phyloP scores from a whole-genome alignment of 352 stramenopile species.

The Pythium angustatum region DNA sequence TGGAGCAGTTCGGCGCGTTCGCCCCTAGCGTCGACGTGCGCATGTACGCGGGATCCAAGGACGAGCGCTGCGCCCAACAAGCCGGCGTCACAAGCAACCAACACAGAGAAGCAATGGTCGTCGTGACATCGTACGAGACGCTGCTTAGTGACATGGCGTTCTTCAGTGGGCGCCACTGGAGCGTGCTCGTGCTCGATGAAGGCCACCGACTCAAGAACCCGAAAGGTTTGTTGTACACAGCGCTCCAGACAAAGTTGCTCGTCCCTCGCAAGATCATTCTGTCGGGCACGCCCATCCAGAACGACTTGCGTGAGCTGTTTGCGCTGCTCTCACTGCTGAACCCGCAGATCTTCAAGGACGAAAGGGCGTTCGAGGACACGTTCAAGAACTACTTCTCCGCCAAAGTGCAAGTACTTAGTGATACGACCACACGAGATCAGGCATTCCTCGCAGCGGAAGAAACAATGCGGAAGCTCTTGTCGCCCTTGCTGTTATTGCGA shows the following conservation, averaged over 20 bases:
- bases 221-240: constrained; percentile 53
- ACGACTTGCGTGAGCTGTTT: constrained; percentile 83
- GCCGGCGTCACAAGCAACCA: constrained; percentile 2
- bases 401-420: constrained; percentile 52
- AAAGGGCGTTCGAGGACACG: constrained; percentile 48
- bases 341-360: constrained; percentile 77
- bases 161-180: constrained; percentile 51
- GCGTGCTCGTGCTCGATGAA: constrained; percentile 83
- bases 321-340: constrained; percentile 82
- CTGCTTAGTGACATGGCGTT: constrained; percentile 59
- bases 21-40: constrained; percentile 53
- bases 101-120: constrained; percentile 33
- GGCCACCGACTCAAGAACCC: constrained; percentile 89
- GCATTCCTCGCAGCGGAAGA: constrained; percentile 36
- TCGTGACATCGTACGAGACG: constrained; percentile 79
- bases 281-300: constrained; percentile 90
- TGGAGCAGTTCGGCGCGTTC: constrained; percentile 76
- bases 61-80: constrained; percentile 43
- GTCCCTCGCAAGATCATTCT: constrained; percentile 57
- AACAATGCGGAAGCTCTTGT: constrained; percentile 59
- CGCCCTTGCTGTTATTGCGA: constrained; percentile 61
- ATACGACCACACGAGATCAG: not conserved
- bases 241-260: constrained; percentile 42
- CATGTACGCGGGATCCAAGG: constrained; percentile 60
- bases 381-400: constrained; percentile 67